Base-by-base conservation (phyloP, 495 filamentous ascomycete species). In the Talaromyces nanjingensis region DNA sequence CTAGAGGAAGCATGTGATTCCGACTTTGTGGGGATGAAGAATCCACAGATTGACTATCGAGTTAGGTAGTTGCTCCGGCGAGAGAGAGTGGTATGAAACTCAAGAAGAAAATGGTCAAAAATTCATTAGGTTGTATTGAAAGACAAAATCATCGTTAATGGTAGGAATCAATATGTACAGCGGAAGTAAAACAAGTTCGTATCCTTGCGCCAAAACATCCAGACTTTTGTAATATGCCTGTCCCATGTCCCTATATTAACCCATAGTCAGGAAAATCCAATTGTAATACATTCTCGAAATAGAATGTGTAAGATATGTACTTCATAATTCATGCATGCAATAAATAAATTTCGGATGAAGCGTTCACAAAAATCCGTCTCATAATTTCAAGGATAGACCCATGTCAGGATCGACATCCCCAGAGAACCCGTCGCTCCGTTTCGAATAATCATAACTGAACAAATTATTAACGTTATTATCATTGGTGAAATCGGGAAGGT, bases 211-310 rank as follows among this genome's bases (percentile, higher is more conserved):
- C 18, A 49, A 20, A 49, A 18, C 16, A 6, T 22, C 33, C 34
- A 18, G 34, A 39, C 57, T 59, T 59, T 59, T 59, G 57, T 42
- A 42, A 42, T 59, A 42, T 59, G 11, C 57, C 57, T 33, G 16
- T 31, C 16, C 57, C 45, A 49, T 47, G n/a, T 42, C 45, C 27
- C 45, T 18, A 20, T 22, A 20, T 8, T 3, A 20, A 49, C 1
- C 45, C 42, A 18, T 9, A 59, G 24, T 9, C 6, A 6, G 7
- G 9, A 39, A 39, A 16, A 9, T 22, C 2, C 18, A 4, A 39
- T 42, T 59, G 56, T 59, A 59, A 59, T 59, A 59, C 57, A 59
- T 34, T 59, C 29, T 37, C 57, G 34, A 11, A 37, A 42, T 42
- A 42, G 37, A 42, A n/a, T 42, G 37, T 16, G 14, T 42, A 42